These are phyloP conservation scores for Sporisorium graminicola DNA, from an alignment of 1,284 basidiomycete genomes.

Conservation along the genomic window DNA sequence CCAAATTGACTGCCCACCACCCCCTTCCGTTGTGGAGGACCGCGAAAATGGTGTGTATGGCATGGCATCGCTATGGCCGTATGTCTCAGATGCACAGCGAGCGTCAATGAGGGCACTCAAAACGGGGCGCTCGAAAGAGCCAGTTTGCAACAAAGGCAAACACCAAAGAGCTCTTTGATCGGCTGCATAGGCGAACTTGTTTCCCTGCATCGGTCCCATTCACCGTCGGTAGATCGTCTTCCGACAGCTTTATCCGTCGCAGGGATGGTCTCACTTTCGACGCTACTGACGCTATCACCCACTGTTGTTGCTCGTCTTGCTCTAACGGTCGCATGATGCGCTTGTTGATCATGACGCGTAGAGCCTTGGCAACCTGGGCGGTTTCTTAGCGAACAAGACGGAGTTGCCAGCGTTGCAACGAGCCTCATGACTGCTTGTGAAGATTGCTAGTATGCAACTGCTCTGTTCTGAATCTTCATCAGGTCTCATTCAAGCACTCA, in stretches of 20 bases:
- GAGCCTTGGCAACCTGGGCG: slow-evolving; percentile 6
- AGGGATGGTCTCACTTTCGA: slow-evolving; percentile 1
- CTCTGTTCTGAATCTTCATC: too few species aligned
- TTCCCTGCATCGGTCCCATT: slow-evolving; percentile 9
- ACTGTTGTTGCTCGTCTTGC: background rate
- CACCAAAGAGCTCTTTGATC: background rate
- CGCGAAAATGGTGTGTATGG: too few species aligned
- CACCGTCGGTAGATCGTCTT: slow-evolving; percentile 35
- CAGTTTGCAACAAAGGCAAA: too few species aligned
- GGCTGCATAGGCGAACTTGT: slow-evolving; percentile 23
- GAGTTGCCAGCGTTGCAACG: slow-evolving; percentile 14
- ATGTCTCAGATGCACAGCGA: too few species aligned
- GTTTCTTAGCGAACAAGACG: background rate
- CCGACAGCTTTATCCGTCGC: slow-evolving; percentile 27
- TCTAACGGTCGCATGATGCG: background rate
- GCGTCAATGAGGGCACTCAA: too few species aligned
- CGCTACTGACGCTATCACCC: background rate
- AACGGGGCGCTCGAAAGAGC: too few species aligned
- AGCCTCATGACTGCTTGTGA: background rate
- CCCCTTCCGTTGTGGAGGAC: too few species aligned
- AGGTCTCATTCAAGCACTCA: background rate
- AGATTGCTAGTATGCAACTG: too few species aligned
- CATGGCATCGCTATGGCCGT: too few species aligned
- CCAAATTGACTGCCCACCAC: too few species aligned
- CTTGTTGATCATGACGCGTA: background rate